A percentile compares a stretch with the other conserved stretches of the same genome.
Evolutionary conservation across 2,329 filamentous ascomycete species (phyloP).

Genomic region (Stagonosporopsis vannaccii): DNA sequence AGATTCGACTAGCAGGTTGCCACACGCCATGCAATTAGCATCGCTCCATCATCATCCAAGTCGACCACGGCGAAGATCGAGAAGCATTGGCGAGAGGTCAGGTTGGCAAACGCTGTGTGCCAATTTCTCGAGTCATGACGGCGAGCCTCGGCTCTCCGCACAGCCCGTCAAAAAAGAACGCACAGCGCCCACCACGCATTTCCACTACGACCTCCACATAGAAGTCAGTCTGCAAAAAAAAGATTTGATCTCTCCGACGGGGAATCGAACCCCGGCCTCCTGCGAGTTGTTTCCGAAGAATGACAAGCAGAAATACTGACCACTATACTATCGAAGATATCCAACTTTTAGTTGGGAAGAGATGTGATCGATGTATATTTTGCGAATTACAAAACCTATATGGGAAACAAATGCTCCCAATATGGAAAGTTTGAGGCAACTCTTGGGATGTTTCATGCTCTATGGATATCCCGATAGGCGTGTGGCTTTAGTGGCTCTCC

Average conservation of each 20-base stretch:
- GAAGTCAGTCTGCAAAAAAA: not conserved
- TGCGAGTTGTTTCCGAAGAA: not conserved
- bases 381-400: not conserved
- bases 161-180: not conserved
- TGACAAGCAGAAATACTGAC: constrained; percentile 4
- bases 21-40: too few relatives aligned
- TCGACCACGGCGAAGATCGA: too few relatives aligned
- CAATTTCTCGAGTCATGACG: too few relatives aligned
- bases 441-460: too few relatives aligned
- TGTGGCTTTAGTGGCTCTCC: not conserved
- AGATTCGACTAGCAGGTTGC: too few relatives aligned
- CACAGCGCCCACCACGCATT: not conserved
- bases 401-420: too few relatives aligned
- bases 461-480: too few relatives aligned
- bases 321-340: constrained; percentile 3
- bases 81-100: too few relatives aligned
- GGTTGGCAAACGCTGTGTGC: too few relatives aligned
- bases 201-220: not conserved
- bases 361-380: not conserved
- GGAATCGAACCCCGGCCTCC: constrained; percentile 23
- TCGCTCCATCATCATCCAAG: too few relatives aligned
- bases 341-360: not conserved
- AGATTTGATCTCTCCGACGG: constrained; percentile 15
- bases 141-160: too few relatives aligned
- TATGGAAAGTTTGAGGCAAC: not conserved